These are phyloP conservation scores for Coniochaeta prunicola DNA, from an alignment of 2,329 filamentous ascomycete species.

Conservation along the genomic window DNA sequence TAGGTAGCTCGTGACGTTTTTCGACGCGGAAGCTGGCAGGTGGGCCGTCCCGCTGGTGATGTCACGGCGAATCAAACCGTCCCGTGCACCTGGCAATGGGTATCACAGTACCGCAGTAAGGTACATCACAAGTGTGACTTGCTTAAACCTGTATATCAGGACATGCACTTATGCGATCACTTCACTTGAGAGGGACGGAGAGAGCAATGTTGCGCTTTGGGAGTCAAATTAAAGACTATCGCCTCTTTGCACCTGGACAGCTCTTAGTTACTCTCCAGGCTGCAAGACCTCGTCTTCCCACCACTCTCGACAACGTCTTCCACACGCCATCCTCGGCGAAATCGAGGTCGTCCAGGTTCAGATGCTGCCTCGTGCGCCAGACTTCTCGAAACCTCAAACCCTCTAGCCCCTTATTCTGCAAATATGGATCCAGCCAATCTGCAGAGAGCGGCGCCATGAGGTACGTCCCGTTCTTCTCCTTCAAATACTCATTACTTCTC, in stretches of 20 bases:
- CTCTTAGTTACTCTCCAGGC: conserved; percentile 61
- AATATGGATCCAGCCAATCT: conserved; percentile 59
- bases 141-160: background rate
- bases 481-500: conserved; percentile 47
- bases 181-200: too few relatives aligned
- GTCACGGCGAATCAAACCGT: background rate
- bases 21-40: background rate
- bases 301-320: conserved; percentile 60
- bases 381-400: conserved; percentile 61
- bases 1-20: background rate
- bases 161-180: background rate
- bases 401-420: conserved; percentile 49
- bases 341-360: conserved; percentile 76
- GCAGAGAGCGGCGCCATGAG: conserved; percentile 69
- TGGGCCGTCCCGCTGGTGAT: background rate
- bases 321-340: conserved; percentile 71
- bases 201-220: too few relatives aligned
- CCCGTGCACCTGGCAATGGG: background rate
- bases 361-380: conserved; percentile 59
- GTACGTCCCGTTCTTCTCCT: conserved; percentile 57
- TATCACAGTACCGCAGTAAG: background rate
- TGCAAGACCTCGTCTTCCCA: conserved; percentile 54
- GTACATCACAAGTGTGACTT: background rate
- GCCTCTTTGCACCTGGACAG: conserved; percentile 25
- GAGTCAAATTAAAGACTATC: background rate